Evolutionary conservation across 768 basidiomycete genomes (phyloP).

Genomic region (Kwoniella dendrophila): DNA sequence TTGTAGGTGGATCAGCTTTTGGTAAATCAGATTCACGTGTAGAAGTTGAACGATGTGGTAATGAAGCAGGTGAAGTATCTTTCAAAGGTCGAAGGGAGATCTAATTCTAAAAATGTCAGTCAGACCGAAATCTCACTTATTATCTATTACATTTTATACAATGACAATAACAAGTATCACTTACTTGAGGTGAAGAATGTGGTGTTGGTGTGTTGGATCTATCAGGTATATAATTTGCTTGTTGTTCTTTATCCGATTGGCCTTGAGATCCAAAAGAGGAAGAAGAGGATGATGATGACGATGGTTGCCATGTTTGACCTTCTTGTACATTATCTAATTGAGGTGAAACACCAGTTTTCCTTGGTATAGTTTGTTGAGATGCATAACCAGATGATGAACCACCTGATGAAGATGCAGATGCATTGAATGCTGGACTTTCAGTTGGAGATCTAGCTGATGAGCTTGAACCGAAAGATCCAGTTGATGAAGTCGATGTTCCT

Average conservation of each 20-base stretch:
- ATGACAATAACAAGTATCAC: constrained; percentile 6
- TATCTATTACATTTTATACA: background rate
- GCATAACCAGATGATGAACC: constrained; percentile 2
- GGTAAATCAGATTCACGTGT: constrained; percentile 20
- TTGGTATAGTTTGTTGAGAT: background rate
- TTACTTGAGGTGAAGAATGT: constrained; percentile 55
- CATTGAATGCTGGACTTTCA: constrained; percentile 14
- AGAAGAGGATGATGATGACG: background rate
- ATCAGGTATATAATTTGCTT: constrained; percentile 30
- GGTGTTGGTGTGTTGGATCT: constrained; percentile 51
- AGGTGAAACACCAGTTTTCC: constrained; percentile 6
- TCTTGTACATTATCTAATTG: constrained; percentile 32
- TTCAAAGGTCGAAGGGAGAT: constrained; percentile 50
- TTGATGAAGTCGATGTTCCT: constrained; percentile 35
- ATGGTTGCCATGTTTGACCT: constrained; percentile 24
- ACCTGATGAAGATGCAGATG: background rate
- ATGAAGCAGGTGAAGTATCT: constrained; percentile 54
- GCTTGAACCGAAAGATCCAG: constrained; percentile 20
- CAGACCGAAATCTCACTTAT: constrained; percentile 25
- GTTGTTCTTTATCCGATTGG: background rate
- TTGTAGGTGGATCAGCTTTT: constrained; percentile 25
- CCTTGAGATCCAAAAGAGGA: too few species aligned
- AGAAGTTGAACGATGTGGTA: constrained; percentile 47
- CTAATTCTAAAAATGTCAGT: constrained; percentile 40
- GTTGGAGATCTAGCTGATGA: constrained; percentile 29